Evolutionary conservation across 345 rosid genomes (phyloP).

Genomic region (Carallia pectinifolia): DNA sequence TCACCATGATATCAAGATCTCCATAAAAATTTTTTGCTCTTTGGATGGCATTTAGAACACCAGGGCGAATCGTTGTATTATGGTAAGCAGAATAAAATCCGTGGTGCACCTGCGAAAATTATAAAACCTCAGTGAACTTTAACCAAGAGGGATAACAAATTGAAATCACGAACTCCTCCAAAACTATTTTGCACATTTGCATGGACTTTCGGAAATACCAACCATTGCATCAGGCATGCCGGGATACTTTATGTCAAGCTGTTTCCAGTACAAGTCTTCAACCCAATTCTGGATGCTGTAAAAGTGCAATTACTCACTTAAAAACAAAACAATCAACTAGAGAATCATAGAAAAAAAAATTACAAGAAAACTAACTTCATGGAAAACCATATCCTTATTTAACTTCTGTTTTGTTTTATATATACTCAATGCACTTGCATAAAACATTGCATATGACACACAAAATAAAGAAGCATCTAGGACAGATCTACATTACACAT

Average conservation of each 20-base stretch:
- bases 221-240: constrained; percentile 97
- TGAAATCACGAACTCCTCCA: not conserved
- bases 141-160: not conserved
- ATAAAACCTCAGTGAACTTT: not conserved
- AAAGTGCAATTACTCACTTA: constrained; percentile 5
- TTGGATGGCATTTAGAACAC: constrained; percentile 58
- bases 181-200: not conserved
- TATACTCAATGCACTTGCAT: not conserved
- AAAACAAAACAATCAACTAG: constrained; percentile 5
- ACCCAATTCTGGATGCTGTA: constrained; percentile 93
- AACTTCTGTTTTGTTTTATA: not conserved
- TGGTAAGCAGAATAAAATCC: constrained; percentile 93
- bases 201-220: constrained; percentile 19
- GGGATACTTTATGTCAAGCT: constrained; percentile 89
- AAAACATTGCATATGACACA: not conserved
- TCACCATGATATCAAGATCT: constrained; percentile 63
- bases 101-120: constrained; percentile 68
- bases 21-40: constrained; percentile 61
- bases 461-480: not conserved
- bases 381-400: not conserved
- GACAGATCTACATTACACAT: too few relatives aligned
- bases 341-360: not conserved
- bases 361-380: not conserved
- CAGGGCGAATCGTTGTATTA: constrained; percentile 86
- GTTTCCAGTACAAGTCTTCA: constrained; percentile 87